Base-by-base conservation (phyloP, 768 basidiomycete genomes). In the Rhodocollybia butyracea region DNA sequence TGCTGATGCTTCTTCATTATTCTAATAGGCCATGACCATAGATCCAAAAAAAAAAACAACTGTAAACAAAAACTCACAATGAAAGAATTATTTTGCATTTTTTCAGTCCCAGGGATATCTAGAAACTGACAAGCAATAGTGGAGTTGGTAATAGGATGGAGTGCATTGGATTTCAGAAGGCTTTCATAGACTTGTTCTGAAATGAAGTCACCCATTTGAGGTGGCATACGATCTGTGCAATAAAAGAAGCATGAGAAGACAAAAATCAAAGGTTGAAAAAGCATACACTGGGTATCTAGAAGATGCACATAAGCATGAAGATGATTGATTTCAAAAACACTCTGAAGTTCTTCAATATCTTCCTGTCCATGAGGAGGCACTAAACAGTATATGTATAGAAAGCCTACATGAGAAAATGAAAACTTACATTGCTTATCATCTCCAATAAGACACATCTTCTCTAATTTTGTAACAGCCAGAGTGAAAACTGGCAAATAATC, bases 311-410 rank as follows among this genome's bases (percentile, higher is more conserved):
- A 58, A 24, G 72, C 61, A 10, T 70, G 65, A 3, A 94, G 73
- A 63, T 92, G 86, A 0, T 69, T 46, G n/a, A 88, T 64, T 57
- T 92, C 90, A 80, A 93, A 92, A 10, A 93, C 80, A 61, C 89
- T 91, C 58, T 86, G 76, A 12, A 92, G 73, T 2, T 78, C 78
- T 55, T 76, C 66, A 38, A 86, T 71, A 40, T 86, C 78, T 59
- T 89, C 88, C 60, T 88, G 81, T 8, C 89, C 90, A 83, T 76
- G 81, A 2, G 91, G 91, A 60, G 91, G 88, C 61, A 93, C 91
- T 93, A 52, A 31, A 61, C 34, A 40, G 43, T 61, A 47, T 50
- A 59, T 17, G 55, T 45, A 34, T 46, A 51, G 29, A 32, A 42
- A 11, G 17, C 12, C 29, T 27, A 32, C 21, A n/a, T 60, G 17